These are phyloP conservation scores for Penicillium samsonianum DNA, from an alignment of 495 filamentous ascomycete species.

Conservation along the genomic window DNA sequence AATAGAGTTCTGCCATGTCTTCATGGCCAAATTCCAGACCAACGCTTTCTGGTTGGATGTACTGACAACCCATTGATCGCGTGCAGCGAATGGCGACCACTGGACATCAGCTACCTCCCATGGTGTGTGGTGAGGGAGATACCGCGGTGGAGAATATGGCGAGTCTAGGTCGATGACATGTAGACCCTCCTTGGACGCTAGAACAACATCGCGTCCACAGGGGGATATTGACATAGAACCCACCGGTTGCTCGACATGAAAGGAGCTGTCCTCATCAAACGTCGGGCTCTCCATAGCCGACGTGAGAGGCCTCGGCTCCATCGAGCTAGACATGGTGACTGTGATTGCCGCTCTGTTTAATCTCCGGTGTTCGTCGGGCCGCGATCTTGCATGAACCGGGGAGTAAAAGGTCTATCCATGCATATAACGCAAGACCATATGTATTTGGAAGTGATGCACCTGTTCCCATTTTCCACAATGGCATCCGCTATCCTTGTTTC, in stretches of 20 bases:
- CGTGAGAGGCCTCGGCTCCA: slow-evolving; percentile 43
- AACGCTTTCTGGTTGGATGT: slow-evolving; percentile 94
- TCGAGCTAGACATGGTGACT: slow-evolving; percentile 43
- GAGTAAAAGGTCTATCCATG: slow-evolving; percentile 12
- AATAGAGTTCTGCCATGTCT: slow-evolving; percentile 70
- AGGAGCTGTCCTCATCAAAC: slow-evolving; percentile 80
- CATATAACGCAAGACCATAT: not conserved
- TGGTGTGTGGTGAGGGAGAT: slow-evolving; percentile 82
- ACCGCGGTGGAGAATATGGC: slow-evolving; percentile 82
- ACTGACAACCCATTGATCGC: slow-evolving; percentile 91
- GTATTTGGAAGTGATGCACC: not conserved
- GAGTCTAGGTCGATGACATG: slow-evolving; percentile 94
- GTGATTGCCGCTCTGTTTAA: slow-evolving; percentile 13
- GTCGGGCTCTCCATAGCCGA: slow-evolving; percentile 84
- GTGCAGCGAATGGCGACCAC: slow-evolving; percentile 89
- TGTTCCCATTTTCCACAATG: slow-evolving; percentile 7
- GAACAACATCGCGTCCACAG: slow-evolving; percentile 85
- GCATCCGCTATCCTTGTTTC: slow-evolving; percentile 3
- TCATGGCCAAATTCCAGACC: slow-evolving; percentile 88
- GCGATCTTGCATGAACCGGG: slow-evolving; percentile 8
- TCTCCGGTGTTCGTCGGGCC: slow-evolving; percentile 20
- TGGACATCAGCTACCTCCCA: slow-evolving; percentile 98
- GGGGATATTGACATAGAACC: slow-evolving; percentile 86
- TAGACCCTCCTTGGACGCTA: slow-evolving; percentile 83
- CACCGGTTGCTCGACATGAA: slow-evolving; percentile 78